phyloP scores from a whole-genome alignment of 192 early-diverging fungal genomes.

The Coemansia sp. region DNA sequence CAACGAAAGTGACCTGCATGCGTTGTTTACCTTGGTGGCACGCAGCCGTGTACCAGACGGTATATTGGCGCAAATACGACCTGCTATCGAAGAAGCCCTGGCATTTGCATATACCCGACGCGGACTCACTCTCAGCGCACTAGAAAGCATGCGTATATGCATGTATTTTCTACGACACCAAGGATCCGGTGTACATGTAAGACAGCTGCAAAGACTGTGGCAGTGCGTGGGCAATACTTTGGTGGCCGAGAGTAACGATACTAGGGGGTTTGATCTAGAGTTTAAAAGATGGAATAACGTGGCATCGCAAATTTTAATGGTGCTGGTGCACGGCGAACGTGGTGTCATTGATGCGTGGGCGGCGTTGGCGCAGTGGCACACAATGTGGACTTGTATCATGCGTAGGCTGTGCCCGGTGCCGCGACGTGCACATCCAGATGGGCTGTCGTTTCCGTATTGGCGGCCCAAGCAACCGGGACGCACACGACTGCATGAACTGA shows the following conservation, averaged over 20 bases:
- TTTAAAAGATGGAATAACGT: constrained; percentile 53
- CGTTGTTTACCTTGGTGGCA: constrained; percentile 26
- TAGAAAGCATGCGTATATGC: constrained; percentile 39
- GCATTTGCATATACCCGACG: constrained; percentile 40
- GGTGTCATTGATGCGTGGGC: constrained; percentile 1
- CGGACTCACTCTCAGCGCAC: constrained; percentile 23
- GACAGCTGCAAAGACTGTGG: constrained; percentile 24
- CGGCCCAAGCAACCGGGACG: constrained; percentile 30
- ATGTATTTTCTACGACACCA: constrained; percentile 28
- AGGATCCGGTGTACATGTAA: neutral
- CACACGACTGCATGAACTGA: constrained; percentile 41
- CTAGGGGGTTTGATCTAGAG: constrained; percentile 22
- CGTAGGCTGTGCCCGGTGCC: constrained; percentile 23
- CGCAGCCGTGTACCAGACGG: constrained; percentile 27
- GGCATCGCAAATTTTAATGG: constrained; percentile 23
- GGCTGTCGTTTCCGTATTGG: constrained; percentile 31
- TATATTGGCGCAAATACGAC: constrained; percentile 9
- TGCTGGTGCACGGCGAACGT: constrained; percentile 1
- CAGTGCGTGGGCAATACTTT: constrained; percentile 10
- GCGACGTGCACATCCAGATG: constrained; percentile 23
- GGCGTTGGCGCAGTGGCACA: constrained; percentile 30
- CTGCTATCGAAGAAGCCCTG: constrained; percentile 45
- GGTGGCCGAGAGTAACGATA: neutral
- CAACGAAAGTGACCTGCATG: constrained; percentile 16
- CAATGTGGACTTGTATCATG: constrained; percentile 33